Conservation (phyloP, 2,329 filamentous ascomycete genomes). For the Aspergillus brasiliensis region DNA sequence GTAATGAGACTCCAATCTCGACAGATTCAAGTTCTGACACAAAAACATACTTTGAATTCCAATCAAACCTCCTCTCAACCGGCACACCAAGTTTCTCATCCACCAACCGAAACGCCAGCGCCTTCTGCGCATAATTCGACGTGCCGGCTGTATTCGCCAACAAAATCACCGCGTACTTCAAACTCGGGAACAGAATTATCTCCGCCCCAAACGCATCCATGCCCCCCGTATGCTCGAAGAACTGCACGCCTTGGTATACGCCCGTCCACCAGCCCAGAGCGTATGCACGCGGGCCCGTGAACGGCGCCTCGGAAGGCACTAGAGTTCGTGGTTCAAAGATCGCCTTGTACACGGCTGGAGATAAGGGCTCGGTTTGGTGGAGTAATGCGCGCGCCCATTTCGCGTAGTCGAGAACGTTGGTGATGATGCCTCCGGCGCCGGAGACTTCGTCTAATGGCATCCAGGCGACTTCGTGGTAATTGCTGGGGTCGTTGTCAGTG, state of each 20-base stretch:
- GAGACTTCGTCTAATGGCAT: neutral
- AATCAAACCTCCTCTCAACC: constrained; percentile 39
- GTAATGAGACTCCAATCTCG: too few species aligned
- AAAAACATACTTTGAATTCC: constrained; percentile 20
- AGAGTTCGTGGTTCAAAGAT: neutral
- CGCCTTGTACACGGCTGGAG: neutral
- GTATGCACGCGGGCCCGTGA: constrained; percentile 12
- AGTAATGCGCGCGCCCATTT: constrained; percentile 57
- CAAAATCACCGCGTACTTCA: constrained; percentile 47
- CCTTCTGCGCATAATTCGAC: constrained; percentile 38
- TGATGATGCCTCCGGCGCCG: constrained; percentile 30
- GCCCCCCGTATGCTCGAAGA: constrained; percentile 48
- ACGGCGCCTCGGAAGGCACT: neutral
- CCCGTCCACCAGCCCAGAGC: constrained; percentile 23
- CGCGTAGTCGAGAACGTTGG: constrained; percentile 44
- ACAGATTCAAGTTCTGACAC: rapidly evolving
- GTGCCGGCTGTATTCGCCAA: constrained; percentile 50
- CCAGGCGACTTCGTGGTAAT: neutral
- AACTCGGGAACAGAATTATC: constrained; percentile 49
- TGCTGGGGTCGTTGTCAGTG: constrained; percentile 2
- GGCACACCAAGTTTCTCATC: constrained; percentile 45
- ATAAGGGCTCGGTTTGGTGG: constrained; percentile 38
- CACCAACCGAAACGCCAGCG: constrained; percentile 36
- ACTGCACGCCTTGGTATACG: constrained; percentile 31
- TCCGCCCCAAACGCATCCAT: constrained; percentile 48